Evolutionary conservation across 1,284 basidiomycete genomes (phyloP), one percentile per base, ranked within the genome.

Genomic region (Veloboletus limbatus): DNA sequence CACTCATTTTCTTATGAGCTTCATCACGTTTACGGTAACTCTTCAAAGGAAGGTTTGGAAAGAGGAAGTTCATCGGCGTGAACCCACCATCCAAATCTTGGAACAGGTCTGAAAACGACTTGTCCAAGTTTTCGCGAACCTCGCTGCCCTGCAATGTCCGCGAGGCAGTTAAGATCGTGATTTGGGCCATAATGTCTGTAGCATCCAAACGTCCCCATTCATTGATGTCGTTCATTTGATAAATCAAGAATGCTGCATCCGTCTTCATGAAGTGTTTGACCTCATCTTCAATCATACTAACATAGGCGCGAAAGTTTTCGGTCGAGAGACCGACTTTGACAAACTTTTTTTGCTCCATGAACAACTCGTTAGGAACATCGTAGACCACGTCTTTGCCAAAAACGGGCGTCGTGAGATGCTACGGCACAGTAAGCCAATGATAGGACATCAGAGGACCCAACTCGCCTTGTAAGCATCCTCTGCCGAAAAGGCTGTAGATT

Each of bases 281-380:
- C 68, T 97, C 95, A 30, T 88, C 75, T 49, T 86, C 83, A 56
- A 99, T 92, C 81, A 97, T 88, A 43, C 84, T 82, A 28, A 97
- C 88, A 63, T 99, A 99, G 33, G 82, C 78, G 30, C 86, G 82
- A 69, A 99, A 87, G 66, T 97, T 96, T 26, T 99, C 96, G 17
- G 81, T 82, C 8, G 92, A 90, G 8, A 99, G 80, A 33, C 96
- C 95, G 55, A 93, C 86, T 73, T 96, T 97, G 69, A 95, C 85
- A 56, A 99, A 97, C 68, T 89, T 91, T 78, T 99, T 99, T 70
- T 99, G 97, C 66, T 99, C 95, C 96, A 99, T 99, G 66, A 99
- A 85, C 42, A 92, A 76, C 46, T 94, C 88, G 68, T 99, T 99
- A 25, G 97, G 96, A 47, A 93, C 86, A 63, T 98, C 96, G 68